phyloP scores from a whole-genome alignment of 139 green algal species.

The Micractinium conductrix region DNA sequence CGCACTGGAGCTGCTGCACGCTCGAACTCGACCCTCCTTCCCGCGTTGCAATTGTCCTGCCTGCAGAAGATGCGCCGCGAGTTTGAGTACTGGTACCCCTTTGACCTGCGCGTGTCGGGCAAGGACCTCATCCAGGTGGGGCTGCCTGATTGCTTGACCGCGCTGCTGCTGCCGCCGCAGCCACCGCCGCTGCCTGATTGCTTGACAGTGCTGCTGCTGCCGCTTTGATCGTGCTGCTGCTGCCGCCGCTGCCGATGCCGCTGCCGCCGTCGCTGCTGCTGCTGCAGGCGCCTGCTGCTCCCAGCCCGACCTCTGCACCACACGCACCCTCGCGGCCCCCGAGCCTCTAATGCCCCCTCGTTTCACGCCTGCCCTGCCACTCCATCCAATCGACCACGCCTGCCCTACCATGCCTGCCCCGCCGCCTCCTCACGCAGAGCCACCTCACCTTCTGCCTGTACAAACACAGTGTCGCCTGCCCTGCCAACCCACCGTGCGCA shows the following conservation, averaged over 20 bases:
- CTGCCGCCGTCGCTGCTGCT: no score
- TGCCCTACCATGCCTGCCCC: conserved; percentile 9
- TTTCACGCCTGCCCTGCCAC: no score
- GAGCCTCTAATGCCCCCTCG: no score
- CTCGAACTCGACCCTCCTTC: neutral
- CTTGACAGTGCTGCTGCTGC: no score
- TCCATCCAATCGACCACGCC: neutral
- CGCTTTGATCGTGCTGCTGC: no score
- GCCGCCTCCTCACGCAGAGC: no score
- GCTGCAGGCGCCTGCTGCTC: no score
- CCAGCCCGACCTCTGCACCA: no score
- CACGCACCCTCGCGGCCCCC: no score
- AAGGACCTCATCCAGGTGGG: conserved; percentile 93
- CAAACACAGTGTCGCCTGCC: conserved; percentile 97
- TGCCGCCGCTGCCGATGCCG: no score
- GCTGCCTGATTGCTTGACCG: neutral
- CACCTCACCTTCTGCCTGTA: conserved; percentile 99
- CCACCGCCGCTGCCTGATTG: no score
- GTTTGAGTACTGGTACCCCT: conserved; percentile 99
- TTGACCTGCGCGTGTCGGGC: conserved; percentile 93
- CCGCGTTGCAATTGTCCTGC: neutral
- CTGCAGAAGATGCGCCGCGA: conserved; percentile 80
- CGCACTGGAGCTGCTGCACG: neutral
- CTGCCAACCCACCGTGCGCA: neutral
- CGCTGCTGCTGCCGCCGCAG: no score